Conservation (phyloP, 169 alveolate species). For the Eimeria sp. region DNA sequence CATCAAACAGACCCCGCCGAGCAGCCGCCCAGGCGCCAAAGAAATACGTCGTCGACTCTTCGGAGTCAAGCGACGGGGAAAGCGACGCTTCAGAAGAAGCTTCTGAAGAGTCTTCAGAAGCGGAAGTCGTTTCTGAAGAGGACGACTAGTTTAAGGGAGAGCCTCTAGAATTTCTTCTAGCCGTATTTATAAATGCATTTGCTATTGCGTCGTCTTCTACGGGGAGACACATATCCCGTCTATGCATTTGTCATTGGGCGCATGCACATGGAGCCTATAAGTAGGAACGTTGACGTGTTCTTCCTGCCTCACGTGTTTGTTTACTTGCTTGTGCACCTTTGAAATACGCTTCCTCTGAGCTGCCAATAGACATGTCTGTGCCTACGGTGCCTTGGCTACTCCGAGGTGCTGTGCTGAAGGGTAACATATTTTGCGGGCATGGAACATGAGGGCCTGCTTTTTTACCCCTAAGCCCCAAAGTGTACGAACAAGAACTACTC, state of each 20-base stretch:
- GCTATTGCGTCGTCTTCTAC: neutral
- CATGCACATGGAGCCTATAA: neutral
- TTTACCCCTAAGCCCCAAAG: neutral
- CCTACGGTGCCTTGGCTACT: neutral
- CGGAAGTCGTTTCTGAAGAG: slow-evolving; percentile 29
- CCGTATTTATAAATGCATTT: neutral
- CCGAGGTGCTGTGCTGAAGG: neutral
- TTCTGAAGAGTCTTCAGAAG: slow-evolving; percentile 44
- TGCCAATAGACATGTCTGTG: neutral
- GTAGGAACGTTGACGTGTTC: neutral
- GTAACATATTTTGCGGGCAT: neutral
- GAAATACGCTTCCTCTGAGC: slow-evolving; percentile 4
- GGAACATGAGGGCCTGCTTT: neutral
- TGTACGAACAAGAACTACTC: neutral
- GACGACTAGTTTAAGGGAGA: slow-evolving; percentile 24
- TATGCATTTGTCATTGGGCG: neutral
- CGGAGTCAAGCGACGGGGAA: slow-evolving; percentile 47
- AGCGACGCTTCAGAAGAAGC: slow-evolving; percentile 62
- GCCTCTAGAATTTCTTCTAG: slow-evolving; percentile 9
- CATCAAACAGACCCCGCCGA: slow-evolving; percentile 63
- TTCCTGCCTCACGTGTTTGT: neutral
- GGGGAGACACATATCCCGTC: neutral
- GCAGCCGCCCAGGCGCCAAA: slow-evolving; percentile 67
- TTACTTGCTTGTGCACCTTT: neutral
- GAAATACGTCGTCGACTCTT: slow-evolving; percentile 53